Percentiles rank a stretch among this genome's conserved stretches.
Conservation (phyloP, 2,329 filamentous ascomycete species). For the Dactylellina cionopaga region DNA sequence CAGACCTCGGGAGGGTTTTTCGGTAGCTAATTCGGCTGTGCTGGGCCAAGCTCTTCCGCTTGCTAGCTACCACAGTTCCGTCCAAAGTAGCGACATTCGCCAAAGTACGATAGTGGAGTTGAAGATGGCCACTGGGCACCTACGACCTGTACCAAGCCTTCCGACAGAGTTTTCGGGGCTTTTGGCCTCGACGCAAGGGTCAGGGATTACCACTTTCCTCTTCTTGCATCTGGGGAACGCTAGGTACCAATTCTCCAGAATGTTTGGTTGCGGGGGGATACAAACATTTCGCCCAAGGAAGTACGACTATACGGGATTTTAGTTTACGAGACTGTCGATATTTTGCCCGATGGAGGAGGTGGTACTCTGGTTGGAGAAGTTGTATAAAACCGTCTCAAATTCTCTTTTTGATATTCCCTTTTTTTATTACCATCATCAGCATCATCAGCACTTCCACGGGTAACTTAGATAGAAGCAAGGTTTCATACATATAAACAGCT, state of each 20-base stretch:
- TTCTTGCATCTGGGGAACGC: constrained; percentile 45
- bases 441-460: constrained; percentile 22
- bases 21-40: constrained; percentile 46
- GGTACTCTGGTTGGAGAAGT: constrained; percentile 23
- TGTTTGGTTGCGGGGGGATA: constrained; percentile 29
- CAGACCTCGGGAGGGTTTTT: constrained; percentile 15
- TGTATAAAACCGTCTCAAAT: constrained; percentile 44
- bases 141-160: background rate
- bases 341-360: constrained; percentile 45
- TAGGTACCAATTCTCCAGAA: constrained; percentile 25
- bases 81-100: constrained; percentile 42
- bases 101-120: constrained; percentile 12
- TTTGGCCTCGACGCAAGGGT: constrained; percentile 7
- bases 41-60: too few species aligned
- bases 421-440: constrained; percentile 15
- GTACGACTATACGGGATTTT: constrained; percentile 7
- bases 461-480: background rate
- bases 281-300: background rate
- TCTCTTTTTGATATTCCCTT: constrained; percentile 4
- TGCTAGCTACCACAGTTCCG: constrained; percentile 11
- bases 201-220: constrained; percentile 31
- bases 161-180: constrained; percentile 45
- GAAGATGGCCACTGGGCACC: background rate
- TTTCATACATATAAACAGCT: constrained; percentile 1
- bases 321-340: constrained; percentile 24